Base-by-base conservation (phyloP, 2,329 filamentous ascomycete genomes). In the Talaromyces sp. region DNA sequence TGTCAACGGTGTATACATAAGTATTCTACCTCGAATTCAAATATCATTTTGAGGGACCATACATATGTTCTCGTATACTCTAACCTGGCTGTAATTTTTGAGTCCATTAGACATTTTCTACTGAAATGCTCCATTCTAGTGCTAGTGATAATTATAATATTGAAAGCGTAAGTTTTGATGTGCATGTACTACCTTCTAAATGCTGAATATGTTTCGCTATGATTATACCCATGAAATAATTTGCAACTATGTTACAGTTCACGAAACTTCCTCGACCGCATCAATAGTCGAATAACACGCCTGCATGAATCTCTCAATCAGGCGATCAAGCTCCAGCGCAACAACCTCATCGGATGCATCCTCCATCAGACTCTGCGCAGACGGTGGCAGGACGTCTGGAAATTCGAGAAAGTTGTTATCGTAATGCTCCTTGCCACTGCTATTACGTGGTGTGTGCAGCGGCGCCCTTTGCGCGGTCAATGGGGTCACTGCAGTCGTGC, bases 261-360 rank as follows among this genome's bases (percentile, higher is more conserved):
- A 58, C 25, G 52, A 57, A 42, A 59, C 19, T 36, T 60, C 54
- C 30, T 63, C 61, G 15, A 63, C 61, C 9, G 58, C 58, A 49
- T 59, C 44, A 28, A 63, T 63, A 7, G 61, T 63, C n/a, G 61
- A 27, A 53, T 60, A 57, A 27, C 57, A 59, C 9, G 57, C 61
- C 52, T 63, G 57, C 54, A 63, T 59, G 28, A 63, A 63, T 8
- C 53, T 47, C 22, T 63, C 61, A 54, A 80, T 66, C 55, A 80
- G 63, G 27, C 78, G 68, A 63, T 77, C 74, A 59, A 80, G 65
- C 63, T 80, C 78, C 3, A 67, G 70, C 6, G 71, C 68, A 15
- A 80, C 69, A 9, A 70, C 67, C 2, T 69, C 65, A 51, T 77
- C 74, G 28, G 73, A 71, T 4, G 73, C 75, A 6, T 71, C 73